Evolutionary conservation across 495 filamentous ascomycete species (phyloP), one percentile per base, ranked within the genome.

Genomic region (Penicillium cosmopolitanum): DNA sequence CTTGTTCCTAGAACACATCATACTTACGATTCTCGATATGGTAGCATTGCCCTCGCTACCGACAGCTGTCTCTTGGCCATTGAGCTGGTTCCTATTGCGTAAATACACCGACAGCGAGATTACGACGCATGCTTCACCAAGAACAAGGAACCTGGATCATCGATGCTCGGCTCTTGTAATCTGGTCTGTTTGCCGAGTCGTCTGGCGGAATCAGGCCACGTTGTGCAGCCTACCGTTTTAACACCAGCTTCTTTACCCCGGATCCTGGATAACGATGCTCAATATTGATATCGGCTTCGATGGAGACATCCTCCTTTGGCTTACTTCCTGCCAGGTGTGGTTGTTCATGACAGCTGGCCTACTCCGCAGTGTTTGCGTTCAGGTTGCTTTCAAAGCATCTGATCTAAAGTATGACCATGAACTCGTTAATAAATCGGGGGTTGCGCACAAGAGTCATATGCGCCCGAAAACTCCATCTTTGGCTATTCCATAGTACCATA

Each of bases 151-250:
- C 12, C 42, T 10, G 16, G 42, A 13, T 16, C 42, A 46, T 15
- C 16, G 16, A 48, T 31, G 21, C 23, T 28, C 19, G 46, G 46
- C 46, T 48, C 21, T 48, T 48, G 19, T 8, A 28, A 48, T 28
- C 21, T 48, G 46, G 46, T 48, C 46, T 48, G 46, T 31, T 48
- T 48, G 46, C 46, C 46, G 46, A 28, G 46, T 48, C 23, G 12
- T 48, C 6, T 25, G 19, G 46, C 4, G 11, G 15, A 6, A 48
- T 48, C 46, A 48, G 46, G 21, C 23, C 46, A 48, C 11, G 11
- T 48, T 28, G 46, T 48, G 46, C 46, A 48, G 46, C 46, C 11
- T 48, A 48, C 46, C 46, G 46, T 13, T 13, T 48, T 10, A 48
- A 48, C 19, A 48, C 9, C 21, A 25, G 19, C 19, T 44, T 28